Base-by-base conservation (phyloP, 1,284 basidiomycete species). In the Athelia sp. region DNA sequence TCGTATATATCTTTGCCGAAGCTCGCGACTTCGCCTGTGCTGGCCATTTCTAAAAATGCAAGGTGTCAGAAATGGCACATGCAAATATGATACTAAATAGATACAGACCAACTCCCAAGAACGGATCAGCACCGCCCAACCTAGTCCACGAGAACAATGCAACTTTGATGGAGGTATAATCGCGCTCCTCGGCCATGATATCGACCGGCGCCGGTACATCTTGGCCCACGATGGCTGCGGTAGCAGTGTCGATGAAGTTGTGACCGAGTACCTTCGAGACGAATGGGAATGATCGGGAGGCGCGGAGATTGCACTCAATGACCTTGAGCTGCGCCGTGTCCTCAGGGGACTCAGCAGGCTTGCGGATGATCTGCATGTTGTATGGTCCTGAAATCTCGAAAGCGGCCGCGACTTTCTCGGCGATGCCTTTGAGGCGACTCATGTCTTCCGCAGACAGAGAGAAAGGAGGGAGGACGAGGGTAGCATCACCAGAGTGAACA, bases 361-460 rank as follows among this genome's bases (percentile, higher is more conserved):
- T 93, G 63, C 90, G 85, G 71, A 99, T 99, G 68, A 99, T 83
- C 71, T 99, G 97, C 94, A 99, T 99, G 72, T 99, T 99, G 84
- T 87, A 99, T 4, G 97, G 97, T 31, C 97, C 96, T 23, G 93
- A 96, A 53, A 99, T 98, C 62, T 98, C 78, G 68, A 98, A 97
- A 1, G 94, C 96, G 48, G 79, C 77, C 43, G 93, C 97, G 53
- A 99, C 94, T 73, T 98, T 98, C 70, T 93, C 82, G 0, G 96
- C 93, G 56, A 99, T 98, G 47, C 78, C 79, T 76, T 98, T 99
- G 56, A 98, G 74, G 52, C 94, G 90, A 13, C 74, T 76, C 72
- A 99, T 84, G 62, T 99, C 96, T 38, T 68, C 62, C 42, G 84
- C 72, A 51, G 73, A 70, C 38, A 98, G 76, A 2, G 93, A 91